Evolutionary conservation across 768 basidiomycete genomes (phyloP), one percentile per base, ranked within the genome.

Genomic region (Cyclocybe cylindracea): DNA sequence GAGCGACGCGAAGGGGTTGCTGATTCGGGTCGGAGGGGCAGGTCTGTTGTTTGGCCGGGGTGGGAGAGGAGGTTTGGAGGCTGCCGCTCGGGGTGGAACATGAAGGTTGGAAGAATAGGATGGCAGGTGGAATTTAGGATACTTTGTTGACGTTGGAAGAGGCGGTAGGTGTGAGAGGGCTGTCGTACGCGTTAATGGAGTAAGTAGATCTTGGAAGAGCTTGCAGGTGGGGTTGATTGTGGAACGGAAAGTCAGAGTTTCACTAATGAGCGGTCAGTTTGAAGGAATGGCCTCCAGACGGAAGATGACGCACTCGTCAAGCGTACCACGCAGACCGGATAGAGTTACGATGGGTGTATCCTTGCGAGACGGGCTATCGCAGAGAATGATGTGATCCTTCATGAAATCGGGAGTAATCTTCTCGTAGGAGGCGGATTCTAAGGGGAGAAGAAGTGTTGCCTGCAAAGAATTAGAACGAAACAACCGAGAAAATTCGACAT

Each of bases 371-470:
- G 75, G 63, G 1, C 73, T 74, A 46, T 89, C 83, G 58, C 78
- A 84, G 32, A 93, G 76, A 31, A 83, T 72, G 50, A 96, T 67
- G 64, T 99, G 96, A 61, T 97, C 94, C 63, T 82, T 84, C 31
- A 97, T 72, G 50, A 94, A 85, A 2, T 92, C 87, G 0, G 84
- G 70, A 0, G 87, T 88, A 46, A 93, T 76, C 44, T 74, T 74
- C 13, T 83, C 79, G 14, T 79, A 73, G 2, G 79, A 72, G 5
- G 72, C 63, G 40, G 78, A 75, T 44, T 90, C 87, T 2, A 83
- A 66, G 1, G 95, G 95, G 1, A 98, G 75, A 11, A 98, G 72
- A 9, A 99, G 64, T 0, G 89, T 86, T 3, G 89, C 87, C 93
- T 96, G 61, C 2, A 54, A 46, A 42, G 24, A 41, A 36, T 49